phyloP scores from a whole-genome alignment of 768 basidiomycete species.

The Collybia sordida region DNA sequence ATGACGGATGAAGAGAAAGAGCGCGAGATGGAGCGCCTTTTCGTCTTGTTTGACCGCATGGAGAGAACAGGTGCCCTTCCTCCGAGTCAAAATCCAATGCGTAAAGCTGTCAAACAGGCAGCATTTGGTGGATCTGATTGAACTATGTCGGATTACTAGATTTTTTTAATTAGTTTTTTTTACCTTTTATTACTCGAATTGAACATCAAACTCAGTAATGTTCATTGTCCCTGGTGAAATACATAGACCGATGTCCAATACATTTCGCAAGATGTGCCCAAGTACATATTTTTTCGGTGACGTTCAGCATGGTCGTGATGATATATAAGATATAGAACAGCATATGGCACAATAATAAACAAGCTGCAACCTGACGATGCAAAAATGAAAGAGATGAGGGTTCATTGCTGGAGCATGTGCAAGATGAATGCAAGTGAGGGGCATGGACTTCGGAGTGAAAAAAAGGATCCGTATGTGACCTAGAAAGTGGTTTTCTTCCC shows the following conservation, averaged over 20 bases:
- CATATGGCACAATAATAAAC: constrained; percentile 6
- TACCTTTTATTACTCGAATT: not conserved
- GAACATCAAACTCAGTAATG: too few relatives aligned
- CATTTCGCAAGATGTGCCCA: too few relatives aligned
- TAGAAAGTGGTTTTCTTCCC: constrained; percentile 71
- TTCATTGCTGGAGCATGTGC: not conserved
- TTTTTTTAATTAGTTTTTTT: constrained; percentile 1
- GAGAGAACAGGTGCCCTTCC: constrained; percentile 73
- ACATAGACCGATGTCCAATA: too few relatives aligned
- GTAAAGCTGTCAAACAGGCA: constrained; percentile 56
- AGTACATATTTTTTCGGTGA: too few relatives aligned
- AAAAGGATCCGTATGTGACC: not conserved
- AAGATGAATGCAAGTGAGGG: not conserved
- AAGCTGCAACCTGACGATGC: constrained; percentile 1
- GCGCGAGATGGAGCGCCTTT: constrained; percentile 86
- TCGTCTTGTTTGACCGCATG: constrained; percentile 88
- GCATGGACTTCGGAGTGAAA: too few relatives aligned
- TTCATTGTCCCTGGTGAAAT: too few relatives aligned
- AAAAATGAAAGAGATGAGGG: not conserved
- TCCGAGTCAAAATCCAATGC: constrained; percentile 66
- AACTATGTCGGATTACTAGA: too few relatives aligned
- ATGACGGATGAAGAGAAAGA: constrained; percentile 99
- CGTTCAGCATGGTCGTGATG: not conserved
- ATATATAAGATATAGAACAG: constrained; percentile 3
- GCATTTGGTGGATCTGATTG: constrained; percentile 3